Evolutionary conservation across 352 stramenopile species (phyloP).

Genomic region (Phytophthora cactorum): DNA sequence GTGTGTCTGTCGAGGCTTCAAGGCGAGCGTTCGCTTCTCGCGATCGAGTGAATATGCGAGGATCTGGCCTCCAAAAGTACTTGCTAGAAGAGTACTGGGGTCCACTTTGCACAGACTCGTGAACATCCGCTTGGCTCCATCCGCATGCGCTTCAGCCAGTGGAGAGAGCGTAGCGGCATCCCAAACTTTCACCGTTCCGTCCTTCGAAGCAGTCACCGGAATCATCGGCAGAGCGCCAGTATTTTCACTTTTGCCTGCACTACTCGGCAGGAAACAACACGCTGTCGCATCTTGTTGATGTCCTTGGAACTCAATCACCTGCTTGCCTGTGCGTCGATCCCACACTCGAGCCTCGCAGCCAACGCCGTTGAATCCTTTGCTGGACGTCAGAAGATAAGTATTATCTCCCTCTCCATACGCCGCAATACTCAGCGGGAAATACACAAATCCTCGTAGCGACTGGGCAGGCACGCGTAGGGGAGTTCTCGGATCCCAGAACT

Average conservation of each 20-base stretch:
- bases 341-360: conserved; percentile 80
- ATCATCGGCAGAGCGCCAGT: conserved; percentile 27
- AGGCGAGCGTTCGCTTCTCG: conserved; percentile 29
- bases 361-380: conserved; percentile 87
- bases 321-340: conserved; percentile 73
- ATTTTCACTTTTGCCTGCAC: conserved; percentile 15
- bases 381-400: conserved; percentile 79
- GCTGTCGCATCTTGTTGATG: conserved; percentile 80
- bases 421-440: conserved; percentile 79
- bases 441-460: conserved; percentile 73
- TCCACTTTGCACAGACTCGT: conserved; percentile 58
- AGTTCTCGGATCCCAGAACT: conserved; percentile 78
- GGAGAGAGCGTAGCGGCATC: conserved; percentile 36
- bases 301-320: conserved; percentile 61
- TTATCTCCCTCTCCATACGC: conserved; percentile 37
- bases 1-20: conserved; percentile 5
- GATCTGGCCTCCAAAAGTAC: conserved; percentile 59
- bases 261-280: conserved; percentile 65
- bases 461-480: conserved; percentile 56
- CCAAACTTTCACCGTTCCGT: conserved; percentile 82
- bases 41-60: conserved; percentile 50
- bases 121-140: conserved; percentile 59
- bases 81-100: conserved; percentile 49
- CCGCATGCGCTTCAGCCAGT: conserved; percentile 56
- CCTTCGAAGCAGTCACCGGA: conserved; percentile 77